phyloP scores from a whole-genome alignment of 257 asterid genomes.

The Nicotiana otophora region DNA sequence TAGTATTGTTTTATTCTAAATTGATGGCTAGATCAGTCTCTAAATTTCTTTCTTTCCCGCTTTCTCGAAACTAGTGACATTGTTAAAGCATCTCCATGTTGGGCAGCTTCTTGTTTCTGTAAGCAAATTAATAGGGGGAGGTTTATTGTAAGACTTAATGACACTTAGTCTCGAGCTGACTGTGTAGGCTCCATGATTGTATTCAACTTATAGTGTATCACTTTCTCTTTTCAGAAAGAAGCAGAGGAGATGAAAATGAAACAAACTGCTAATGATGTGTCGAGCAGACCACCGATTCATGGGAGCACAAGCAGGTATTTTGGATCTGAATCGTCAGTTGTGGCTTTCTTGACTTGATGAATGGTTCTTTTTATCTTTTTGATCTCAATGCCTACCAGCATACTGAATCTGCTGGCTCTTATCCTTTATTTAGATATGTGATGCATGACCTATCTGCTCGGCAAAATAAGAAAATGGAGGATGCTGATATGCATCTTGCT shows the following conservation, averaged over 20 bases:
- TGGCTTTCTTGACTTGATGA: background rate
- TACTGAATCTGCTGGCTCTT: background rate
- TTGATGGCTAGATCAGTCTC: background rate
- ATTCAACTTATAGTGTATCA: constrained; percentile 12
- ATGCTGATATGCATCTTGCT: constrained; percentile 81
- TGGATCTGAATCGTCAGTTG: background rate
- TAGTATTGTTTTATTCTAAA: background rate
- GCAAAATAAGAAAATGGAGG: constrained; percentile 72
- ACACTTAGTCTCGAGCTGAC: background rate
- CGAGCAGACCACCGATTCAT: constrained; percentile 40
- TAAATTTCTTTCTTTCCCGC: background rate
- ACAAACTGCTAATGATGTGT: constrained; percentile 29
- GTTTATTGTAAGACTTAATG: background rate
- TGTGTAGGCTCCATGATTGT: background rate
- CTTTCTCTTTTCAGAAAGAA: constrained; percentile 46
- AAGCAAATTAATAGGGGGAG: background rate
- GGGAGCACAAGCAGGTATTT: constrained; percentile 79
- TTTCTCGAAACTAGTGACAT: background rate
- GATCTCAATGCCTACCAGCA: background rate
- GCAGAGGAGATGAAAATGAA: constrained; percentile 46
- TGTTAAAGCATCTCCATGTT: background rate
- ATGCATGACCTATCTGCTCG: constrained; percentile 62
- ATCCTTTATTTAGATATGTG: constrained; percentile 36
- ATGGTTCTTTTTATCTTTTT: background rate
- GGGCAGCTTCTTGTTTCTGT: background rate